Percentiles rank a stretch among this genome's conserved stretches.
Conservation (phyloP, 345 rosid genomes). For the Tarenaya hassleriana region DNA sequence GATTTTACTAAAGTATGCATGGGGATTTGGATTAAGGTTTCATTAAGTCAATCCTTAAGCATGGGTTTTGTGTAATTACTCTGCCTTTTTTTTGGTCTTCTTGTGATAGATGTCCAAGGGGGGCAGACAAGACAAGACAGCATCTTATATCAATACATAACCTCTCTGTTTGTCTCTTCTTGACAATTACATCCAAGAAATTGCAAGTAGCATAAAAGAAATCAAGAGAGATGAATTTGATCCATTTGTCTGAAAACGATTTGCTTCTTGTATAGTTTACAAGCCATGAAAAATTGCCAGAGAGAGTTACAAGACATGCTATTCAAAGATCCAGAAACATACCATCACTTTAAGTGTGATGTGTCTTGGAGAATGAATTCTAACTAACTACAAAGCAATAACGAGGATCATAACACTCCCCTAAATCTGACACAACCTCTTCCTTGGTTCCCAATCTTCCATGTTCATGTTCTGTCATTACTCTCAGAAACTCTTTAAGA, state of each 20-base stretch:
- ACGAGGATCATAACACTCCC: constrained; percentile 24
- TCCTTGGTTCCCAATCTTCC: constrained; percentile 20
- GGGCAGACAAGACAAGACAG: not conserved
- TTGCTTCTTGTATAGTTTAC: too few species aligned
- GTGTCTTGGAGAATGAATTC: not conserved
- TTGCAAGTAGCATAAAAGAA: too few species aligned
- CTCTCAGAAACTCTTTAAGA: constrained; percentile 39
- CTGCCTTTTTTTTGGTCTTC: constrained; percentile 16
- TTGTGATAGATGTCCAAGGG: constrained; percentile 20
- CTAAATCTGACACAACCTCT: constrained; percentile 28
- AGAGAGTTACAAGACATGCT: too few species aligned
- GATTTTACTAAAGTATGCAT: constrained; percentile 21
- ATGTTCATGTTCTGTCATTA: constrained; percentile 29
- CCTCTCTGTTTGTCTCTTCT: too few species aligned
- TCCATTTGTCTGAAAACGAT: constrained; percentile 1
- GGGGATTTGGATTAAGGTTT: constrained; percentile 16
- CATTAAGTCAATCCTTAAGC: constrained; percentile 21
- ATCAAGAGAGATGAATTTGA: too few species aligned
- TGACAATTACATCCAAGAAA: too few species aligned
- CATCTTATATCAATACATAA: too few species aligned
- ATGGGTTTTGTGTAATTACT: constrained; percentile 22
- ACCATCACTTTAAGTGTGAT: too few species aligned
- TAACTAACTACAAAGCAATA: constrained; percentile 27
- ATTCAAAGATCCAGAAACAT: too few species aligned
- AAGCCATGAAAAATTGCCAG: too few species aligned